Evolutionary conservation across 1,139 yeast species (phyloP).

Genomic region (Lodderomyces theae): DNA sequence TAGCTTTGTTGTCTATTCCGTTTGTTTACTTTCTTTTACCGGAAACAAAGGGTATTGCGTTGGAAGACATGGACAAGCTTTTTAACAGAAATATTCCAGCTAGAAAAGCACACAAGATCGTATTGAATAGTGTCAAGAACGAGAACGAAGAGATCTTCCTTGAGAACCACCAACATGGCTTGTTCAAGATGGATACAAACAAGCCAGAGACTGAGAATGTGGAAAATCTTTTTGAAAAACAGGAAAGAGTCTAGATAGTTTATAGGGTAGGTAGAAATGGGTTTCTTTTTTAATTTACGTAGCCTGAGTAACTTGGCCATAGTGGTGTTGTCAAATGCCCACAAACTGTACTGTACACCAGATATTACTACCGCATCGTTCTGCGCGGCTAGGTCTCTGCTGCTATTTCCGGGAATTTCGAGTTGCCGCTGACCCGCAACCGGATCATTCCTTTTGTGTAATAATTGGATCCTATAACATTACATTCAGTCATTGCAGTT

Average conservation of each 20-base stretch:
- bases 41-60: constrained; percentile 41
- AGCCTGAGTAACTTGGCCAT: too few species aligned
- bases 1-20: constrained; percentile 33
- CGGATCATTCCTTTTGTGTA: background rate
- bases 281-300: too few species aligned
- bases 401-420: background rate
- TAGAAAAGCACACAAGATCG: constrained; percentile 27
- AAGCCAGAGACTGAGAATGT: constrained; percentile 13
- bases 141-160: constrained; percentile 19
- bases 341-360: too few species aligned
- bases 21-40: constrained; percentile 38
- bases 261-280: too few species aligned
- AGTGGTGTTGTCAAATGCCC: too few species aligned
- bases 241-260: constrained; percentile 1
- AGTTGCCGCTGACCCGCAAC: background rate
- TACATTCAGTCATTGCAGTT: background rate
- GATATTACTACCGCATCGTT: too few species aligned
- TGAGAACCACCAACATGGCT: constrained; percentile 14
- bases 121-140: constrained; percentile 21
- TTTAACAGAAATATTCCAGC: constrained; percentile 30
- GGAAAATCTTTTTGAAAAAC: constrained; percentile 10
- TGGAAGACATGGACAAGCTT: constrained; percentile 46
- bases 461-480: background rate
- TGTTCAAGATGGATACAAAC: constrained; percentile 11
- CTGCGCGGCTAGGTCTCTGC: too few species aligned